These are phyloP conservation scores for Pulveroboletus sp. DNA, from an alignment of 768 basidiomycete genomes.

Conservation along the genomic window DNA sequence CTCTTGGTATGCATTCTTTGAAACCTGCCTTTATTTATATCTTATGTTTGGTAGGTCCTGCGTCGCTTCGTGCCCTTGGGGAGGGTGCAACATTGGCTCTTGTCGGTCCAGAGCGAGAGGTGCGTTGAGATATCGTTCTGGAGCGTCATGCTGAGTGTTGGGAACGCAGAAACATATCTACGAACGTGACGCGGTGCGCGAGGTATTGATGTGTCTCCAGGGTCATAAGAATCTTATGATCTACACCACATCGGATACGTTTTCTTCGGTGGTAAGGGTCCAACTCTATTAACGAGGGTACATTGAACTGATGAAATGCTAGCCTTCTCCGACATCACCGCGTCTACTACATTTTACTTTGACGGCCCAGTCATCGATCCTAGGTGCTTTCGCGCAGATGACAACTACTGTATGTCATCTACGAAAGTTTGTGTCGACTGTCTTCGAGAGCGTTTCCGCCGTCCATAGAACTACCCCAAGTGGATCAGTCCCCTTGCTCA, in stretches of 20 bases:
- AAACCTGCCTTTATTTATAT: background rate
- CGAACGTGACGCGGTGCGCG: constrained; percentile 74
- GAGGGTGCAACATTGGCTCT: constrained; percentile 36
- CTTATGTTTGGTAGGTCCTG: constrained; percentile 37
- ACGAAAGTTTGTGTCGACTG: constrained; percentile 51
- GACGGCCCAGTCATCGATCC: constrained; percentile 59
- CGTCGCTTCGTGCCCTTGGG: constrained; percentile 36
- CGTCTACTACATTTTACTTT: constrained; percentile 64
- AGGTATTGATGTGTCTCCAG: constrained; percentile 71
- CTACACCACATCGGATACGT: constrained; percentile 28
- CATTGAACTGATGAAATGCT: constrained; percentile 2
- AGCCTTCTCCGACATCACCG: constrained; percentile 53
- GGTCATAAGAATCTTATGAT: constrained; percentile 62
- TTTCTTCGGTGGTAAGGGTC: constrained; percentile 31
- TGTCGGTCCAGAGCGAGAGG: constrained; percentile 41
- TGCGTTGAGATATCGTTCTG: constrained; percentile 12
- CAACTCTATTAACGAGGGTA: background rate
- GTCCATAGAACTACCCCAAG: constrained; percentile 20
- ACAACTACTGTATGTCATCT: constrained; percentile 62
- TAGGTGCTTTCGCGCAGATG: constrained; percentile 50
- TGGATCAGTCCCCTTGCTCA: constrained; percentile 20
- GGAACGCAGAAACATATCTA: constrained; percentile 56
- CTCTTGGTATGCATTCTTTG: constrained; percentile 47
- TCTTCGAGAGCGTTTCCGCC: constrained; percentile 36
- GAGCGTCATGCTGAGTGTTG: background rate